A percentile compares a stretch with the other conserved stretches of the same genome.
phyloP scores from a whole-genome alignment of 1,139 yeast species.

The Candida gigantensis region DNA sequence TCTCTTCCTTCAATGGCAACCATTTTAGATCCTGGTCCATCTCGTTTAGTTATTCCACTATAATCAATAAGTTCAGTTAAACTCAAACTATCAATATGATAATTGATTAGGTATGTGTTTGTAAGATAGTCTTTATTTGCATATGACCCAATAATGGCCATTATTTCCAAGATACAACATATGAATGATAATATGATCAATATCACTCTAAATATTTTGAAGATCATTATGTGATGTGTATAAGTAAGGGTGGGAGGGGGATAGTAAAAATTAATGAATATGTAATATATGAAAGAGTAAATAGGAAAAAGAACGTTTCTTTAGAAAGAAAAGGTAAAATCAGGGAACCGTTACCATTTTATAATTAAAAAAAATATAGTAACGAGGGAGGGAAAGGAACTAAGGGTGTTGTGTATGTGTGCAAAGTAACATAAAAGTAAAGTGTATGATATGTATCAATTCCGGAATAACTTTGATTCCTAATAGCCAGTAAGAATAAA shows the following conservation, averaged over 20 bases:
- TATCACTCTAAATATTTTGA: constrained; percentile 36
- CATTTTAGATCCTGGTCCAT: constrained; percentile 6
- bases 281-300: neutral
- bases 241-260: neutral
- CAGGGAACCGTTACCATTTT: too few species aligned
- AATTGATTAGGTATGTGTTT: constrained; percentile 36
- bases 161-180: constrained; percentile 32
- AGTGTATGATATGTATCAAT: too few species aligned
- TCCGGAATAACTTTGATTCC: too few species aligned
- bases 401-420: too few species aligned
- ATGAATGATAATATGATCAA: constrained; percentile 37
- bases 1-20: constrained; percentile 11
- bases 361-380: too few species aligned
- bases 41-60: neutral
- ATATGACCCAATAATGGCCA: constrained; percentile 47
- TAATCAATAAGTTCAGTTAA: constrained; percentile 28
- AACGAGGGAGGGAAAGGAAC: too few species aligned
- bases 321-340: too few species aligned
- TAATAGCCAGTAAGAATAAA: too few species aligned
- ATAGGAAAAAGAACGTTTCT: too few species aligned
- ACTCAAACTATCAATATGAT: constrained; percentile 38
- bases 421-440: too few species aligned
- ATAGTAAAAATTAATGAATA: neutral
- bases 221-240: constrained; percentile 21
- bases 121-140: constrained; percentile 37